Evolutionary conservation across 2,329 filamentous ascomycete genomes (phyloP).

Genomic region (Chrysosporium keratinophilum): DNA sequence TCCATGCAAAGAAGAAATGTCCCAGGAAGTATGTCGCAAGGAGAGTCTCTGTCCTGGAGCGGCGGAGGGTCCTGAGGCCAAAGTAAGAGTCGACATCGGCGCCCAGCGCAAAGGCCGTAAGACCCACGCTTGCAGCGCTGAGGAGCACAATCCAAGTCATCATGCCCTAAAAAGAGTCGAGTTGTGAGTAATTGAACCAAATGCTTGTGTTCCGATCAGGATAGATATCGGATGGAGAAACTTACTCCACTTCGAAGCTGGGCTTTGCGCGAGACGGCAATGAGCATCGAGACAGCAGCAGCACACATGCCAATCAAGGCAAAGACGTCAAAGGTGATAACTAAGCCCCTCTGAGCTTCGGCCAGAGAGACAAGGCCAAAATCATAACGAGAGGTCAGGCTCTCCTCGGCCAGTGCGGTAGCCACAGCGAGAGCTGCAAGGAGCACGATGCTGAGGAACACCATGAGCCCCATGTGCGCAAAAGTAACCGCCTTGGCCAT

Average conservation of each 20-base stretch:
- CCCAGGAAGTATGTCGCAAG: neutral
- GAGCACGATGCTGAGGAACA: slow-evolving; percentile 8
- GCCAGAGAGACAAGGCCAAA: neutral
- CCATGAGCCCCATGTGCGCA: slow-evolving; percentile 6
- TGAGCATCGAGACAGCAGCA: neutral
- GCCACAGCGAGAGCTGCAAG: neutral
- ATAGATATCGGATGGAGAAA: too few species aligned
- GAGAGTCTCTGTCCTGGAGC: neutral
- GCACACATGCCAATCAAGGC: slow-evolving; percentile 1
- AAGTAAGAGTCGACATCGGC: neutral
- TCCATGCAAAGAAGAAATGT: neutral
- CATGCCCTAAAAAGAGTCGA: neutral
- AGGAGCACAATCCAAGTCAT: neutral
- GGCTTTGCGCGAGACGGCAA: neutral
- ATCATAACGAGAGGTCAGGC: neutral
- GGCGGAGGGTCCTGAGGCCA: neutral
- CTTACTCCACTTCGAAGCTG: slow-evolving; percentile 1
- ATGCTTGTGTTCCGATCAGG: too few species aligned
- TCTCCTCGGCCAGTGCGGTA: neutral
- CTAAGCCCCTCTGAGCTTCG: neutral
- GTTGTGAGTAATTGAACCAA: neutral
- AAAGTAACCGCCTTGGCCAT: slow-evolving; percentile 4
- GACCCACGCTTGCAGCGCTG: neutral
- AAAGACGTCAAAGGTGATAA: slow-evolving; percentile 4
- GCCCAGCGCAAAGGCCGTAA: neutral